Conservation (phyloP, 768 basidiomycete species). For the Rubroboletus satanas region DNA sequence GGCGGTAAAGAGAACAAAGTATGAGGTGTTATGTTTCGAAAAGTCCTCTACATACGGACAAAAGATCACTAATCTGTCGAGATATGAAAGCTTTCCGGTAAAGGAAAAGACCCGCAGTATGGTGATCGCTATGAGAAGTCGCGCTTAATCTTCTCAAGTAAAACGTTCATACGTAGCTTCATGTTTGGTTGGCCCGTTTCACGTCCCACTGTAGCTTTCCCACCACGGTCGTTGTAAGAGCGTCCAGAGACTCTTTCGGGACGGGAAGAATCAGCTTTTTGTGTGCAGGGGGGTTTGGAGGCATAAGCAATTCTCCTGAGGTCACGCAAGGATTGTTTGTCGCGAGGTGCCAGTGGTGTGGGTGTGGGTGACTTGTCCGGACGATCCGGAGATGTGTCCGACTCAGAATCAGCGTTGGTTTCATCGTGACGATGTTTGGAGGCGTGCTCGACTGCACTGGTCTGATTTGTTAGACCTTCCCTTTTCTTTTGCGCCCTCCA, state of each 20-base stretch:
- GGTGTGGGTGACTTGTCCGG: slow-evolving; percentile 3
- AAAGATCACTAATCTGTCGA: slow-evolving; percentile 2
- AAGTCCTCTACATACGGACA: background rate
- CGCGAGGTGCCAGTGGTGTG: slow-evolving; percentile 6
- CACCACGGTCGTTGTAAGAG: slow-evolving; percentile 20
- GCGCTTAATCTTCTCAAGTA: slow-evolving; percentile 83
- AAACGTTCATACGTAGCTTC: slow-evolving; percentile 81
- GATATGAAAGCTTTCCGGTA: background rate
- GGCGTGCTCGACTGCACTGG: background rate
- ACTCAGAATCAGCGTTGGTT: background rate
- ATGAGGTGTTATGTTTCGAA: slow-evolving; percentile 22
- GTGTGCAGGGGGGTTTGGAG: slow-evolving; percentile 51
- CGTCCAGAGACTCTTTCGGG: slow-evolving; percentile 21
- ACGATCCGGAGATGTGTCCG: background rate
- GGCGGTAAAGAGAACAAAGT: slow-evolving; percentile 59
- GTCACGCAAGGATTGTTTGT: slow-evolving; percentile 47
- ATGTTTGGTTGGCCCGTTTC: slow-evolving; percentile 61
- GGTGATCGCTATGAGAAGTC: slow-evolving; percentile 38
- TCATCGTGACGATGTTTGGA: background rate
- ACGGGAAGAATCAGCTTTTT: slow-evolving; percentile 44
- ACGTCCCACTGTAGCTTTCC: slow-evolving; percentile 27
- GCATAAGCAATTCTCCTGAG: slow-evolving; percentile 63
- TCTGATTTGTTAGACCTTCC: slow-evolving; percentile 32
- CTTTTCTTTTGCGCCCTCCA: slow-evolving; percentile 71
- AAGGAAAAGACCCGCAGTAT: slow-evolving; percentile 2